Percentiles rank a stretch among this genome's conserved stretches.
Conservation (phyloP, 805 yeast genomes). For the Wickerhamomyces canadensis region DNA sequence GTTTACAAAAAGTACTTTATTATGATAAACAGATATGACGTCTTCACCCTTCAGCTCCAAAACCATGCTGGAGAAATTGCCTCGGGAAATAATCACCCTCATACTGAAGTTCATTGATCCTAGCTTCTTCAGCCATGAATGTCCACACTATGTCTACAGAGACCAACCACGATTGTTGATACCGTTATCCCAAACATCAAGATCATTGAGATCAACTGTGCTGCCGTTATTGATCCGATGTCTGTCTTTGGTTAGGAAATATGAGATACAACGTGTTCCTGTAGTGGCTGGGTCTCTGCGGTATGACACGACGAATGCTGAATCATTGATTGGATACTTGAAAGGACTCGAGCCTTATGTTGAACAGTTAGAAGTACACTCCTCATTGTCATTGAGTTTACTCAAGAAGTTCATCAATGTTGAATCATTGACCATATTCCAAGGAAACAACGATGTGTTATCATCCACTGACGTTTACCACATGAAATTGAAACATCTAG, state of each 20-base stretch:
- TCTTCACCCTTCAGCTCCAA: too few species aligned
- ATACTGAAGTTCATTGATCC: slow-evolving; percentile 3
- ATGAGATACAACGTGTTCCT: slow-evolving; percentile 5
- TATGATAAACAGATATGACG: too few species aligned
- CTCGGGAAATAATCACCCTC: slow-evolving; percentile 8
- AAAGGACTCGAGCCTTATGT: slow-evolving; percentile 3
- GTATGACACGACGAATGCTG: background rate
- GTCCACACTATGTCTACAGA: slow-evolving; percentile 13
- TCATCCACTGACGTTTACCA: background rate
- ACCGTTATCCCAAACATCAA: slow-evolving; percentile 10
- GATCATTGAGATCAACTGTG: slow-evolving; percentile 5
- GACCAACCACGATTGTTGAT: slow-evolving; percentile 1
- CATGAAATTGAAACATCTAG: slow-evolving; percentile 8
- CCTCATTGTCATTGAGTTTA: slow-evolving; percentile 1
- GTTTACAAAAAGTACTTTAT: too few species aligned
- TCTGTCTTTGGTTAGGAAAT: slow-evolving; percentile 10
- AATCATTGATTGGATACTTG: background rate
- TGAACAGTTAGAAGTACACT: slow-evolving; percentile 3
- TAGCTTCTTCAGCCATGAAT: background rate
- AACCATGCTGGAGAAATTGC: slow-evolving; percentile 7
- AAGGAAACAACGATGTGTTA: slow-evolving; percentile 5
- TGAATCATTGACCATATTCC: slow-evolving; percentile 11
- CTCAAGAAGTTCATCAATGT: slow-evolving; percentile 1
- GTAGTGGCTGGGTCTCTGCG: background rate
- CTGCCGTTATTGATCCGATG: slow-evolving; percentile 5